phyloP scores from a whole-genome alignment of 2,329 filamentous ascomycete species.

The Aspergillus neoniger region DNA sequence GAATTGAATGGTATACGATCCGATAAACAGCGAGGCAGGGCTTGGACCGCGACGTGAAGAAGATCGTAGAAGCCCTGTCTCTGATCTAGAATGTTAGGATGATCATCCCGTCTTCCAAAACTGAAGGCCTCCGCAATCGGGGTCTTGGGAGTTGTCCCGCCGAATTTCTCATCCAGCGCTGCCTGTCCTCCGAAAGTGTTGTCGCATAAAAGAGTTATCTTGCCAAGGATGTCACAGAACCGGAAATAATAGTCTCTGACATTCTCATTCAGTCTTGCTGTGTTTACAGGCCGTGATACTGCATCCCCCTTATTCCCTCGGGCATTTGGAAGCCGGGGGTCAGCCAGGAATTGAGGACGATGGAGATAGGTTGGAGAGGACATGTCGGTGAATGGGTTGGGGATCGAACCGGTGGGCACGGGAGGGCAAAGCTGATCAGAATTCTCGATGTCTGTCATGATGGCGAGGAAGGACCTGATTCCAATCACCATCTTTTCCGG shows the following conservation, averaged over 20 bases:
- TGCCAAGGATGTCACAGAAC: slow-evolving; percentile 93
- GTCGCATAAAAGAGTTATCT: slow-evolving; percentile 94
- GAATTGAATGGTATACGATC: slow-evolving; percentile 90
- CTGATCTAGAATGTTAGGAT: slow-evolving; percentile 72
- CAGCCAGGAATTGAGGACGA: slow-evolving; percentile 41
- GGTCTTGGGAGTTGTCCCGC: slow-evolving; percentile 82
- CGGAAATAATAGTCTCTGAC: slow-evolving; percentile 82
- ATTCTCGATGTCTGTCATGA: slow-evolving; percentile 90
- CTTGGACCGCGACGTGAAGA: slow-evolving; percentile 91
- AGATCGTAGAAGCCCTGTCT: slow-evolving; percentile 96
- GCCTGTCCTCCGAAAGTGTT: slow-evolving; percentile 97
- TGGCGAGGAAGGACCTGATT: slow-evolving; percentile 87
- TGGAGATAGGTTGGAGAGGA: slow-evolving; percentile 38
- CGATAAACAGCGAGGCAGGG: slow-evolving; percentile 88
- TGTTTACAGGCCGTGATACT: slow-evolving; percentile 56
- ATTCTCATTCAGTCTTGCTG: slow-evolving; percentile 67
- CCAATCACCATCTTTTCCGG: slow-evolving; percentile 97
- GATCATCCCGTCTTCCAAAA: slow-evolving; percentile 79
- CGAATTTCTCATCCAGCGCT: slow-evolving; percentile 92
- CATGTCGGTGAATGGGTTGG: slow-evolving; percentile 40
- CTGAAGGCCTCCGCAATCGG: slow-evolving; percentile 93
- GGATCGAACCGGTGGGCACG: slow-evolving; percentile 68
- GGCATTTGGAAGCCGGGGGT: slow-evolving; percentile 33
- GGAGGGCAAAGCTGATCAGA: slow-evolving; percentile 75
- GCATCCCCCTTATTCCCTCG: slow-evolving; percentile 34